Percentiles rank a stretch among this genome's conserved stretches.
phyloP scores from a whole-genome alignment of 2,329 filamentous ascomycete species.

The Keithomyces neogunnii region DNA sequence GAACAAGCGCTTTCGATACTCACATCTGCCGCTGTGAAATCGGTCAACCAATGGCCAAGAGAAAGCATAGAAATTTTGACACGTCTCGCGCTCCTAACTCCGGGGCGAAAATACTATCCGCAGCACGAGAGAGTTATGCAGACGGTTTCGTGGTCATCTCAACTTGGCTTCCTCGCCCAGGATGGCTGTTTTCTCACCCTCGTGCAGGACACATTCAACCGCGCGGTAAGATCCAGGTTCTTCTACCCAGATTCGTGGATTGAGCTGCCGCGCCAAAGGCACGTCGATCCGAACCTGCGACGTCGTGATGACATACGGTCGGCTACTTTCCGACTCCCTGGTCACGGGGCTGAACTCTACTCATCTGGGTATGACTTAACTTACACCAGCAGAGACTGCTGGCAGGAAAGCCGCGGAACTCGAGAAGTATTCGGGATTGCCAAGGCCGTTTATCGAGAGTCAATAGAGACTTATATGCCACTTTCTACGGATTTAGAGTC shows the following conservation, averaged over 20 bases:
- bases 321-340: constrained; percentile 7
- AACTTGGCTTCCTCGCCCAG: constrained; percentile 33
- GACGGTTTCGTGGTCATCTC: constrained; percentile 30
- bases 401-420: not conserved
- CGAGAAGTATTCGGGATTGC: constrained; percentile 1
- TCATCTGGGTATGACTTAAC: constrained; percentile 4
- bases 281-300: constrained; percentile 3
- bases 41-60: constrained; percentile 19
- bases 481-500: not conserved
- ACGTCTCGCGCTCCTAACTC: constrained; percentile 3
- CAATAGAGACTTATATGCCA: not conserved
- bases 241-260: constrained; percentile 1
- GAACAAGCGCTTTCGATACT: constrained; percentile 44
- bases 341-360: constrained; percentile 14
- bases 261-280: not conserved
- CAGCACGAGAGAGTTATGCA: constrained; percentile 33
- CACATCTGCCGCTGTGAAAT: constrained; percentile 37
- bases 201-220: not conserved
- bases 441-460: not conserved
- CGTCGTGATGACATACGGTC: constrained; percentile 10
- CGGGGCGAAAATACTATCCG: constrained; percentile 33
- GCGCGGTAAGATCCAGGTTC: not conserved
- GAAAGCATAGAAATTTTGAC: constrained; percentile 2
- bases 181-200: constrained; percentile 29
- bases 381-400: constrained; percentile 9